Percentiles rank a stretch among this genome's conserved stretches.
These are phyloP conservation scores for Fragilaria radians DNA, from an alignment of 108 stramenopile genomes.

Conservation along the genomic window DNA sequence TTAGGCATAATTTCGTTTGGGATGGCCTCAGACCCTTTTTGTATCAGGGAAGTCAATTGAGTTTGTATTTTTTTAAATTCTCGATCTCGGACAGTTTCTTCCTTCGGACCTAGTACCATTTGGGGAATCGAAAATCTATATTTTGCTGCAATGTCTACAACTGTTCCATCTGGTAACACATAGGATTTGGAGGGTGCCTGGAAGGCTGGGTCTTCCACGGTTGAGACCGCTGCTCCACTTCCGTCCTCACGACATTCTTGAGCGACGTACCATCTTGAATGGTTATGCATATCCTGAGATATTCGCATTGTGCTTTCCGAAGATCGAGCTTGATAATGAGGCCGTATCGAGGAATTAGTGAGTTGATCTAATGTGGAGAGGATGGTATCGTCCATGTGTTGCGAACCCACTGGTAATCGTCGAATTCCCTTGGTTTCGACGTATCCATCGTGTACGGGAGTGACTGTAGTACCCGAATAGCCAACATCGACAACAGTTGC, in stretches of 20 bases:
- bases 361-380: conserved; percentile 38
- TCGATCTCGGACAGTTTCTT: conserved; percentile 18
- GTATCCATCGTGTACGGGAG: conserved; percentile 83
- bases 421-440: conserved; percentile 69
- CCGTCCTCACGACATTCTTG: conserved; percentile 64
- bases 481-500: conserved; percentile 81
- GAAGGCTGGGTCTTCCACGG: conserved; percentile 4
- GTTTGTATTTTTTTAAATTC: conserved; percentile 34
- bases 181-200: conserved; percentile 50
- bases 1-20: conserved; percentile 12
- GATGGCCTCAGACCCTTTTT: conserved; percentile 8
- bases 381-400: conserved; percentile 53
- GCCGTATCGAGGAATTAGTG: neutral
- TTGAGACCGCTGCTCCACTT: conserved; percentile 48
- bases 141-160: conserved; percentile 55
- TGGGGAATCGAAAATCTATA: conserved; percentile 63
- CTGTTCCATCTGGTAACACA: conserved; percentile 66
- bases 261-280: conserved; percentile 53
- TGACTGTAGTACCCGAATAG: conserved; percentile 63
- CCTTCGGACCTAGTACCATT: conserved; percentile 43
- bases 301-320: neutral
- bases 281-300: conserved; percentile 40
- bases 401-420: conserved; percentile 44
- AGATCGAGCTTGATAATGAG: neutral
- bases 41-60: neutral